These are phyloP conservation scores for California macrophylla DNA, from an alignment of 441 rosid species.

Conservation along the genomic window DNA sequence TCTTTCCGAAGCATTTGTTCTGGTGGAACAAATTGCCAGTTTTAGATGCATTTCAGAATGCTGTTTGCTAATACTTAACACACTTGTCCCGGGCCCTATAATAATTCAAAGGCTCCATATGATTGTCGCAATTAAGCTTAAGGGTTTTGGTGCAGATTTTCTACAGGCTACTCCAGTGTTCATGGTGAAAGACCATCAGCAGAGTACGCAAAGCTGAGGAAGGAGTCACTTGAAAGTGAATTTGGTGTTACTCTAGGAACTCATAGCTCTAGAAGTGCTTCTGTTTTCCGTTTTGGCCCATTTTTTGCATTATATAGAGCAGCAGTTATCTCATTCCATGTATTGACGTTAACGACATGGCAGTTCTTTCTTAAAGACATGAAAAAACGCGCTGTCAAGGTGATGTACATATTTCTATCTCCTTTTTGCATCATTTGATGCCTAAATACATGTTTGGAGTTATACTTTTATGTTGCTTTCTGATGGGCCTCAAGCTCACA, in stretches of 20 bases:
- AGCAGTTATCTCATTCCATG: slow-evolving; percentile 66
- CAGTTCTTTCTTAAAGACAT: slow-evolving; percentile 59
- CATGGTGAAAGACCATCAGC: slow-evolving; percentile 84
- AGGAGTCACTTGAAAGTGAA: slow-evolving; percentile 89
- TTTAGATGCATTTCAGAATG: neutral
- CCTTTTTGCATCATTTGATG: neutral
- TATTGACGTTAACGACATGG: slow-evolving; percentile 68
- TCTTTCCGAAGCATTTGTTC: neutral
- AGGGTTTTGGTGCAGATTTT: slow-evolving; percentile 38
- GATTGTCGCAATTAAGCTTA: neutral
- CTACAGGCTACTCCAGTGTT: slow-evolving; percentile 57
- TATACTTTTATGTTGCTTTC: neutral
- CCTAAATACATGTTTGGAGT: neutral
- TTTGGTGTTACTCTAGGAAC: slow-evolving; percentile 67
- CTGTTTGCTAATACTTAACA: neutral
- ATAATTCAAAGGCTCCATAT: neutral
- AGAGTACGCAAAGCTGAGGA: slow-evolving; percentile 82
- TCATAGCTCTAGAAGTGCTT: slow-evolving; percentile 53
- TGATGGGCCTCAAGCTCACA: neutral
- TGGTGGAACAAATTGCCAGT: neutral
- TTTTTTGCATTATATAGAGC: slow-evolving; percentile 88
- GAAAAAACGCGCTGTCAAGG: slow-evolving; percentile 73
- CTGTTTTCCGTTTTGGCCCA: slow-evolving; percentile 62
- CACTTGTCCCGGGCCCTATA: neutral
- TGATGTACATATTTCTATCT: slow-evolving; percentile 16